Evolutionary conservation across 495 filamentous ascomycete genomes (phyloP).

Genomic region (Cenococcum geophilum): DNA sequence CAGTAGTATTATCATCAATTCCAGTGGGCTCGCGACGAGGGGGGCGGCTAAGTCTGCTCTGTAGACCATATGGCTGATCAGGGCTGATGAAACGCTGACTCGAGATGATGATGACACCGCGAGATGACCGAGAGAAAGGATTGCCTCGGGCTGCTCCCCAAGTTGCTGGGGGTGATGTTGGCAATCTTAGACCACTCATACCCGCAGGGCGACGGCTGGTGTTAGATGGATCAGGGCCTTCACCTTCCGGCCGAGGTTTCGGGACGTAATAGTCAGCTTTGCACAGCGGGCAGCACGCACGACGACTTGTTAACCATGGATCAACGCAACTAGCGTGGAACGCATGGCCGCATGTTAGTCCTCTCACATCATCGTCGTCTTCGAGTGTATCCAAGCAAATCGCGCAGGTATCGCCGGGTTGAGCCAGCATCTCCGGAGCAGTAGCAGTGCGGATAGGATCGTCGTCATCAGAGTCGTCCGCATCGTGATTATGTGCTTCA

Average conservation of each 20-base stretch:
- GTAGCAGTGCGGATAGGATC: conserved; percentile 79
- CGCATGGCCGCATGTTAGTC: conserved; percentile 88
- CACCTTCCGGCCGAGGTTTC: conserved; percentile 58
- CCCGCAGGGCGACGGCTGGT: conserved; percentile 15
- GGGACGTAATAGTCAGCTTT: conserved; percentile 95
- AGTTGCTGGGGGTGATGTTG: conserved; percentile 18
- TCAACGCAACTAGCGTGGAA: conserved; percentile 94
- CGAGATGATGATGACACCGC: conserved; percentile 16
- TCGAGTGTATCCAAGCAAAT: conserved; percentile 94
- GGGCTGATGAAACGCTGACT: background rate
- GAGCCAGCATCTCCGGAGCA: conserved; percentile 72
- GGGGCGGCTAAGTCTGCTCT: conserved; percentile 15
- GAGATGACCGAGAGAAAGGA: conserved; percentile 23
- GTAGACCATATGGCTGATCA: conserved; percentile 2
- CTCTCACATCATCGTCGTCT: conserved; percentile 91
- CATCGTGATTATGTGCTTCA: conserved; percentile 32
- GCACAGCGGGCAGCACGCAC: conserved; percentile 94
- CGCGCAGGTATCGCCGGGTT: conserved; percentile 90
- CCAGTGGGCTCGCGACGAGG: conserved; percentile 9
- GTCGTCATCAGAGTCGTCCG: conserved; percentile 67
- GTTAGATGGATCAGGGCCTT: conserved; percentile 11
- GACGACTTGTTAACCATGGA: conserved; percentile 87
- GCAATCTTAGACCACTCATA: conserved; percentile 21
- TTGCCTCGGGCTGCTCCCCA: conserved; percentile 22
- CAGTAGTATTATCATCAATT: background rate